Conservation (phyloP, 495 filamentous ascomycete species). For the Neurospora sp. region DNA sequence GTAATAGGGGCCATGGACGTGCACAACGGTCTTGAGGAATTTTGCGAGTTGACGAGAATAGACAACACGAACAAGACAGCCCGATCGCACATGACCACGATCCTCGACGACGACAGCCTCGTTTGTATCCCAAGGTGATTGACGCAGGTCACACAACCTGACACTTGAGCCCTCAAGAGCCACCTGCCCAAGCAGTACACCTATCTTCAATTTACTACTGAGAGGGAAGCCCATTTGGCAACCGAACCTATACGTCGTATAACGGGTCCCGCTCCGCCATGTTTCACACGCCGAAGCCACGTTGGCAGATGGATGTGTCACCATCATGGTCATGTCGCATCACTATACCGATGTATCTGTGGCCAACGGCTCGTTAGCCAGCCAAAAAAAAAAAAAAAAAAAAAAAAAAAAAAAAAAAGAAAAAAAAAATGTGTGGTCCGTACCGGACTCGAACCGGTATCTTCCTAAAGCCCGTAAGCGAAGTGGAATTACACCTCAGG, state of each 20-base stretch:
- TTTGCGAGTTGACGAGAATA: neutral
- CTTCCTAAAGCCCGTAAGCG: neutral
- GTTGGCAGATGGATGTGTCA: neutral
- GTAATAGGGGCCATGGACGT: neutral
- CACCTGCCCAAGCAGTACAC: neutral
- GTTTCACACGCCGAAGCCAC: neutral
- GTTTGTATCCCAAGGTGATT: neutral
- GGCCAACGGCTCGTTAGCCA: neutral
- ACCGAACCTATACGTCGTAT: neutral
- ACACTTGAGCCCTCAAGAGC: neutral
- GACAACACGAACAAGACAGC: neutral
- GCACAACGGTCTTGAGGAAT: neutral
- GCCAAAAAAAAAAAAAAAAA: neutral
- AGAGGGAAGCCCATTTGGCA: neutral
- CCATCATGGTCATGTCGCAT: neutral
- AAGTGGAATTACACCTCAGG: neutral
- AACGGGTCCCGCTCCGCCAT: neutral
- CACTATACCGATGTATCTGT: neutral
- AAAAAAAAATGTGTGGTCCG: neutral
- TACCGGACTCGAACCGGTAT: neutral
- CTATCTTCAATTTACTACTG: neutral
- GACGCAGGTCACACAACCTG: neutral
- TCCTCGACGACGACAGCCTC: neutral
- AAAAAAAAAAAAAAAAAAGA: neutral
- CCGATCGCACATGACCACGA: neutral